Evolutionary conservation across 345 rosid genomes (phyloP).

Genomic region (Dovyalis caffra): DNA sequence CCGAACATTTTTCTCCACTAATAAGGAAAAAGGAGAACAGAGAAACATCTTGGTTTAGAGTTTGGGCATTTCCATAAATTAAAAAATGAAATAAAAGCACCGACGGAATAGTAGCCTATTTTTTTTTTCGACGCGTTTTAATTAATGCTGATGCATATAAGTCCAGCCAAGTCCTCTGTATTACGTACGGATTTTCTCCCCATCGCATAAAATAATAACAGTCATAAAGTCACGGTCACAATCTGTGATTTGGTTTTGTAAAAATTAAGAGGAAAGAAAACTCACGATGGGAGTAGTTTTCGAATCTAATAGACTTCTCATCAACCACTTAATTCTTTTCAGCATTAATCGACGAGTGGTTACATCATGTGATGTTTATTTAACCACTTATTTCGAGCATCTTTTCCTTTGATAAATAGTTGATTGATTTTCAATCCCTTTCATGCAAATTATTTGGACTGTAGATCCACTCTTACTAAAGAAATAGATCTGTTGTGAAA

Average conservation of each 20-base stretch:
- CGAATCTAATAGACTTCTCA: too few species aligned
- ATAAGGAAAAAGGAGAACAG: too few species aligned
- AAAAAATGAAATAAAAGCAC: neutral
- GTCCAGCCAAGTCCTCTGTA: neutral
- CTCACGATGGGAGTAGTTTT: neutral
- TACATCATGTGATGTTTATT: neutral
- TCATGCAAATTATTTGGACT: too few species aligned
- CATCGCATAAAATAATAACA: neutral
- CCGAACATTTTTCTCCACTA: too few species aligned
- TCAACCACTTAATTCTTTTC: neutral
- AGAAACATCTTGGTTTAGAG: too few species aligned
- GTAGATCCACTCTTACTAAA: too few species aligned
- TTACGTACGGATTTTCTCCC: neutral
- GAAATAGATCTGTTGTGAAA: neutral
- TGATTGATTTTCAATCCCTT: too few species aligned
- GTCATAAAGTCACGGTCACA: neutral
- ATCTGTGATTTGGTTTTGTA: neutral
- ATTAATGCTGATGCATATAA: neutral
- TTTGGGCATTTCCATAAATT: too few species aligned
- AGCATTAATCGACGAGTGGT: neutral
- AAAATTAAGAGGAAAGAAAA: neutral
- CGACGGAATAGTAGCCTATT: neutral
- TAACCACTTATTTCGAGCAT: neutral
- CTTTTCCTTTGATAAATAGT: neutral
- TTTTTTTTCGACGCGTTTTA: neutral